These are phyloP conservation scores for Blepharisma japonicum DNA, from an alignment of 73 alveolate species.

Conservation along the genomic window DNA sequence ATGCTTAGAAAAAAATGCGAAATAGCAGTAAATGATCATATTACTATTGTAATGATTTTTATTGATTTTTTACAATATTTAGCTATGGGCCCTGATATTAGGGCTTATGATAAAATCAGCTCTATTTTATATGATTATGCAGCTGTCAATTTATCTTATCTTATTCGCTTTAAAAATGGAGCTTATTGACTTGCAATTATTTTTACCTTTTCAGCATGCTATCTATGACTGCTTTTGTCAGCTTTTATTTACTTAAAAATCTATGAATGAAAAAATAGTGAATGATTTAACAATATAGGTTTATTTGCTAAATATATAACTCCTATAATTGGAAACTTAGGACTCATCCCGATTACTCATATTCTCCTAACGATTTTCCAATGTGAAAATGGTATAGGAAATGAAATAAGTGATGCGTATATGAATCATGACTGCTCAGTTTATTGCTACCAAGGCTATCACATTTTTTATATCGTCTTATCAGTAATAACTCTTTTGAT, in stretches of 20 bases:
- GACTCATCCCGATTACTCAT: neutral
- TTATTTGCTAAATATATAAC: too few species aligned
- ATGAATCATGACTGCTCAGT: neutral
- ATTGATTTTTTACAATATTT: slow-evolving; percentile 19
- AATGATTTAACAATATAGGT: neutral
- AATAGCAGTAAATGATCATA: slow-evolving; percentile 6
- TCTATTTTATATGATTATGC: neutral
- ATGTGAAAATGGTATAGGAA: neutral
- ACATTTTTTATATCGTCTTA: neutral
- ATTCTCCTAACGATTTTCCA: neutral
- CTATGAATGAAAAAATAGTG: neutral
- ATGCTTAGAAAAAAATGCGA: neutral
- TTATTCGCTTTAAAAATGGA: neutral
- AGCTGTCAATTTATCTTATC: neutral
- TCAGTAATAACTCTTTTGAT: neutral
- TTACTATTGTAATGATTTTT: neutral
- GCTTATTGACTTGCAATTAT: neutral
- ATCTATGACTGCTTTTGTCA: neutral
- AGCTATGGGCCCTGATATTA: slow-evolving; percentile 24
- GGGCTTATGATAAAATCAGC: neutral
- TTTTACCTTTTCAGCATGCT: neutral
- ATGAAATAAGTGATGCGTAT: neutral
- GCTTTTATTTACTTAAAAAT: neutral
- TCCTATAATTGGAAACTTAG: neutral
- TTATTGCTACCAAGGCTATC: neutral